Conservation (phyloP, 1,284 basidiomycete genomes). For the Marasmius sp. region DNA sequence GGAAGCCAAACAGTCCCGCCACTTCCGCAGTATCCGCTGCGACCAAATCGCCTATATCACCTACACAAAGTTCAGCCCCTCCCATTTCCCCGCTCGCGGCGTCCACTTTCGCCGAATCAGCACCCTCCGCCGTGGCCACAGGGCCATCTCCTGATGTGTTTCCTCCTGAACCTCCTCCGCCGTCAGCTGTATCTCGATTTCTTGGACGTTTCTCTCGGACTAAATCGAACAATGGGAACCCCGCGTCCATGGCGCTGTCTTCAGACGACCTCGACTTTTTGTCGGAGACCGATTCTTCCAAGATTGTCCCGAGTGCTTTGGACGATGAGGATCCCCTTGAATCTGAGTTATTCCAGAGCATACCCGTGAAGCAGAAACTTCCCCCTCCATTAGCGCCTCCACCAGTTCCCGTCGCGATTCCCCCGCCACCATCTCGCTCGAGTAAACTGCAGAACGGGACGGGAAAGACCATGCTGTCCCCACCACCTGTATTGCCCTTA, state of each 20-base stretch:
- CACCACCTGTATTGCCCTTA: background rate
- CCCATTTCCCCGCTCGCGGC: constrained; percentile 1
- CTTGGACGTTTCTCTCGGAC: constrained; percentile 64
- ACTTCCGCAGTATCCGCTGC: constrained; percentile 8
- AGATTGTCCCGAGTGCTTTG: constrained; percentile 31
- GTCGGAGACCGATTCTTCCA: constrained; percentile 62
- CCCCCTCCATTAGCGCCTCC: constrained; percentile 49
- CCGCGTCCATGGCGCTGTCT: constrained; percentile 59
- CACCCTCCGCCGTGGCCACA: constrained; percentile 25
- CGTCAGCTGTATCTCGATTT: constrained; percentile 72
- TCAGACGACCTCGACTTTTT: constrained; percentile 73
- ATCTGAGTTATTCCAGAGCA: constrained; percentile 20
- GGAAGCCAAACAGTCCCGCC: constrained; percentile 14
- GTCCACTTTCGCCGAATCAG: constrained; percentile 5
- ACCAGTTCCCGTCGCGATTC: constrained; percentile 25
- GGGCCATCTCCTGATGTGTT: constrained; percentile 16
- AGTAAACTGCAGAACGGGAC: background rate
- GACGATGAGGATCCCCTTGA: constrained; percentile 32
- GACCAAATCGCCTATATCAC: constrained; percentile 11
- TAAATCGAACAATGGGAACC: constrained; percentile 34
- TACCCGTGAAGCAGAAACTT: constrained; percentile 44
- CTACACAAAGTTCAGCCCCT: constrained; percentile 19
- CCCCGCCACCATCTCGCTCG: background rate
- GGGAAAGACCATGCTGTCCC: background rate
- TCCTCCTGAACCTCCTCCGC: constrained; percentile 22